Evolutionary conservation across 805 yeast genomes (phyloP).

Genomic region (Torulaspora maleeae): DNA sequence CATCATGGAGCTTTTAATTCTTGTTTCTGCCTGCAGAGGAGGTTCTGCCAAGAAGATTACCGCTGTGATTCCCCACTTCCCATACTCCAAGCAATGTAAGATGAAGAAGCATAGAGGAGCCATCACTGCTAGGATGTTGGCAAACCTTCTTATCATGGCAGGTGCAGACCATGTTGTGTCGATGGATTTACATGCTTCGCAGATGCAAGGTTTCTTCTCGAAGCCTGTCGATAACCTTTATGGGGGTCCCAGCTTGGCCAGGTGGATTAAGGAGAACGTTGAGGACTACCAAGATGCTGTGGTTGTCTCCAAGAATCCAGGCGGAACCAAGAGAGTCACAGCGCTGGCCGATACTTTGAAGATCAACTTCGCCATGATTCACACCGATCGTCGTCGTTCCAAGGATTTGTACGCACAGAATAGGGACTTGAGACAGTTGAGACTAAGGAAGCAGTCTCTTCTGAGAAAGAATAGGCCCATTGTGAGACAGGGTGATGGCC

Average conservation of each 20-base stretch:
- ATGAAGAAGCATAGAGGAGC: slow-evolving; percentile 99
- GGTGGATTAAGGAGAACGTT: slow-evolving; percentile 91
- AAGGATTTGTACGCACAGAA: slow-evolving; percentile 53
- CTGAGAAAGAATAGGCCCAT: slow-evolving; percentile 43
- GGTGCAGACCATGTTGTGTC: slow-evolving; percentile 99
- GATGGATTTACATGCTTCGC: slow-evolving; percentile 94
- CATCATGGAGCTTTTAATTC: slow-evolving; percentile 90
- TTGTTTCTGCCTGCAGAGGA: slow-evolving; percentile 93
- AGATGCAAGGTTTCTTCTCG: slow-evolving; percentile 98
- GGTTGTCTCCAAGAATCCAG: slow-evolving; percentile 98
- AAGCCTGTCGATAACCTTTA: slow-evolving; percentile 95
- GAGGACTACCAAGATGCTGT: slow-evolving; percentile 84
- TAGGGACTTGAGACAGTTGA: slow-evolving; percentile 35
- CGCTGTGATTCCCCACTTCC: slow-evolving; percentile 96
- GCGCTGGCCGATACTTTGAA: slow-evolving; percentile 95
- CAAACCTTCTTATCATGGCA: slow-evolving; percentile 91
- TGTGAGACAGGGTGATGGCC: slow-evolving; percentile 41
- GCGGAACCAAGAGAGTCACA: slow-evolving; percentile 97
- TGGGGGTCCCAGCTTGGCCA: slow-evolving; percentile 93
- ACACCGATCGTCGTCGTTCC: slow-evolving; percentile 91
- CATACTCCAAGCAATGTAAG: slow-evolving; percentile 93
- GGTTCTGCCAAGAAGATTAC: slow-evolving; percentile 97
- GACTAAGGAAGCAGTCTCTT: slow-evolving; percentile 46
- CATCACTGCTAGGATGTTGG: slow-evolving; percentile 96
- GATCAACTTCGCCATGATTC: slow-evolving; percentile 97